Conservation (phyloP, 2,329 filamentous ascomycete genomes). For the Fusarium sororula region DNA sequence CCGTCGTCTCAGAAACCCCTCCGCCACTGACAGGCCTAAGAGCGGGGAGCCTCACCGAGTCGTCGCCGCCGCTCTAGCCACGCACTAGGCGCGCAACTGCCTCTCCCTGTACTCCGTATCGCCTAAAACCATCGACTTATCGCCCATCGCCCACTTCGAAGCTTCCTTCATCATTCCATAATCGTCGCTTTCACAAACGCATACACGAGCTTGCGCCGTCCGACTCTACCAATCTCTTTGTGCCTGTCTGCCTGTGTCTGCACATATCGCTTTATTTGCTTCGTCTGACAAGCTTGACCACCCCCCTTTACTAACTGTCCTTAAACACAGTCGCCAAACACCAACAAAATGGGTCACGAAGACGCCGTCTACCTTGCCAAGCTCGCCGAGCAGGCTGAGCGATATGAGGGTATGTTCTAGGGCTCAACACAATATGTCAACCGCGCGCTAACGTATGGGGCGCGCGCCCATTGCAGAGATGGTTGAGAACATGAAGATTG, state of each 20-base stretch:
- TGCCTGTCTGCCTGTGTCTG: slow-evolving; percentile 26
- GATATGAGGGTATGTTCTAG: slow-evolving; percentile 85
- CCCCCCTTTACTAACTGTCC: slow-evolving; percentile 38
- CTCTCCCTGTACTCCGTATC: slow-evolving; percentile 18
- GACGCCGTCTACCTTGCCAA: slow-evolving; percentile 99
- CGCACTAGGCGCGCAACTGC: slow-evolving; percentile 41
- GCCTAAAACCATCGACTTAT: slow-evolving; percentile 27
- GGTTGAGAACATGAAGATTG: slow-evolving; percentile 99
- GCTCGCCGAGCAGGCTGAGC: slow-evolving; percentile 99
- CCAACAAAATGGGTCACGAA: slow-evolving; percentile 94
- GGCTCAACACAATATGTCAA: slow-evolving; percentile 1
- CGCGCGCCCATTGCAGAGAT: slow-evolving; percentile 83
- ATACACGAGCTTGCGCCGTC: slow-evolving; percentile 22
- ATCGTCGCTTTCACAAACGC: slow-evolving; percentile 7
- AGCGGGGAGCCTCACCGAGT: slow-evolving; percentile 46
- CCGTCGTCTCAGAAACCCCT: slow-evolving; percentile 38
- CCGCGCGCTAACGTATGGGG: slow-evolving; percentile 39
- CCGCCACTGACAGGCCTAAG: slow-evolving; percentile 41
- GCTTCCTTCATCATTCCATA: slow-evolving; percentile 19
- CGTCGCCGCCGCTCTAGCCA: slow-evolving; percentile 38
- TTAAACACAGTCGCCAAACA: slow-evolving; percentile 41
- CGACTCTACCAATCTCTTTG: slow-evolving; percentile 26
- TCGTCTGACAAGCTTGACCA: slow-evolving; percentile 29
- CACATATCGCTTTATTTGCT: slow-evolving; percentile 25
- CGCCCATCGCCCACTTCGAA: slow-evolving; percentile 23